These are phyloP conservation scores for Tetrahymena malaccensis DNA, from an alignment of 73 alveolate species.

Conservation along the genomic window DNA sequence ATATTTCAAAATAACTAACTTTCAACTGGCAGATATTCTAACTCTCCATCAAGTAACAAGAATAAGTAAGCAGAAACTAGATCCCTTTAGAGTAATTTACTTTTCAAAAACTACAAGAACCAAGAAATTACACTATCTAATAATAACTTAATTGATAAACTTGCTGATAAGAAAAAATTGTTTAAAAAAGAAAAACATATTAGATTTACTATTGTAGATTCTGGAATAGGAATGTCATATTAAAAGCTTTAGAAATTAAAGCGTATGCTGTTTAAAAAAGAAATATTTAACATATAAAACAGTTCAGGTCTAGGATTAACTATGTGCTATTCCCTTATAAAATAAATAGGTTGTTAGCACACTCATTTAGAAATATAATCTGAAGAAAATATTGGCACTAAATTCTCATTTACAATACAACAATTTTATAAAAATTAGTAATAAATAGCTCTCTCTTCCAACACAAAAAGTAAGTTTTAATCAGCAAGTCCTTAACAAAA, in stretches of 20 bases:
- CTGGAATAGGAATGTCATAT: neutral
- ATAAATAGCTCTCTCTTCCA: neutral
- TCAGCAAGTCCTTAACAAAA: neutral
- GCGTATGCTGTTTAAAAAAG: neutral
- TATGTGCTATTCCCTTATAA: neutral
- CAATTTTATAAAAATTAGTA: neutral
- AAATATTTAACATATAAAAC: neutral
- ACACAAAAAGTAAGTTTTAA: neutral
- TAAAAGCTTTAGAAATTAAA: neutral
- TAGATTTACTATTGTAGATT: neutral
- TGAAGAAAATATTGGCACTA: neutral
- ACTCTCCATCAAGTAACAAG: neutral
- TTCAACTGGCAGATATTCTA: neutral
- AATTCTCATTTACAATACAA: neutral
- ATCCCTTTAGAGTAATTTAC: neutral
- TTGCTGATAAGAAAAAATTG: neutral
- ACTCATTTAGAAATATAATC: neutral
- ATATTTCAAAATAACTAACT: neutral
- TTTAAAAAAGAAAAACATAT: neutral
- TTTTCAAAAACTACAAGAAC: neutral
- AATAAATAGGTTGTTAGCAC: neutral
- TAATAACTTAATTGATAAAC: neutral
- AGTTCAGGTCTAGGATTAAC: neutral
- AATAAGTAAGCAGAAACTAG: neutral
- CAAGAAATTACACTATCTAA: neutral